A percentile compares a stretch with the other conserved stretches of the same genome.
Evolutionary conservation across 139 green algal species (phyloP).

Genomic region (Ettlia oleoabundans): DNA sequence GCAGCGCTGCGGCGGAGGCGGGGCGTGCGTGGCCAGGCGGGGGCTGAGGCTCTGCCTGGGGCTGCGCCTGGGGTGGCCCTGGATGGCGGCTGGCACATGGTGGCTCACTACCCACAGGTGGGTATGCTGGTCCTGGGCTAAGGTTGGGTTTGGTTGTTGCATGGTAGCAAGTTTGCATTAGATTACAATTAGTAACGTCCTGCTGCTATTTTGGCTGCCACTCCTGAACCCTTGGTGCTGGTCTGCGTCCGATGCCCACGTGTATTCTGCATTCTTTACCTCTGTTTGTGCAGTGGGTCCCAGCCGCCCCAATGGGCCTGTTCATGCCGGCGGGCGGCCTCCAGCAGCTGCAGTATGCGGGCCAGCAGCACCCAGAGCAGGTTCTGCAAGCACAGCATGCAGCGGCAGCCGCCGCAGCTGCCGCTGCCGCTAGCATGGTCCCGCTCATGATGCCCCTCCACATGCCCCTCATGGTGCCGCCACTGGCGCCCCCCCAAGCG

Average conservation of each 20-base stretch:
- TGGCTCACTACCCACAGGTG: not conserved
- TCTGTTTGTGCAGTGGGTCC: conserved; percentile 52
- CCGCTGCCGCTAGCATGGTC: not conserved
- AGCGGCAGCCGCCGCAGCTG: conserved; percentile 10
- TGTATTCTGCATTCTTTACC: not conserved
- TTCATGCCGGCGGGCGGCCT: conserved; percentile 52
- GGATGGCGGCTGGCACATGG: conserved; percentile 4
- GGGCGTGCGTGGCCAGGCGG: not conserved
- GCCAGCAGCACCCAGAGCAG: conserved; percentile 53
- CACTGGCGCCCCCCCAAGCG: conserved; percentile 18
- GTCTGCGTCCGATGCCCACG: not conserved
- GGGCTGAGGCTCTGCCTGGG: not conserved
- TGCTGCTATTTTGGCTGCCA: not conserved
- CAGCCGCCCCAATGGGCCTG: conserved; percentile 61
- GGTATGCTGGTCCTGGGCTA: too few species aligned
- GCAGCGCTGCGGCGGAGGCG: conserved; percentile 6
- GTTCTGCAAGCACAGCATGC: not conserved
- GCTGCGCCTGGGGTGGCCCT: not conserved
- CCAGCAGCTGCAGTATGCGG: conserved; percentile 67
- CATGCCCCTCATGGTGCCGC: conserved; percentile 33
- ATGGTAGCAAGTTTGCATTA: too few species aligned
- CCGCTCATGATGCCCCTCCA: not conserved
- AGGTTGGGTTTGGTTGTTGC: too few species aligned
- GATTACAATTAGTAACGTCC: too few species aligned
- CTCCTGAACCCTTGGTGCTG: not conserved